These are phyloP conservation scores for Botrytis paeoniae DNA, from an alignment of 2,329 filamentous ascomycete species.

Conservation along the genomic window DNA sequence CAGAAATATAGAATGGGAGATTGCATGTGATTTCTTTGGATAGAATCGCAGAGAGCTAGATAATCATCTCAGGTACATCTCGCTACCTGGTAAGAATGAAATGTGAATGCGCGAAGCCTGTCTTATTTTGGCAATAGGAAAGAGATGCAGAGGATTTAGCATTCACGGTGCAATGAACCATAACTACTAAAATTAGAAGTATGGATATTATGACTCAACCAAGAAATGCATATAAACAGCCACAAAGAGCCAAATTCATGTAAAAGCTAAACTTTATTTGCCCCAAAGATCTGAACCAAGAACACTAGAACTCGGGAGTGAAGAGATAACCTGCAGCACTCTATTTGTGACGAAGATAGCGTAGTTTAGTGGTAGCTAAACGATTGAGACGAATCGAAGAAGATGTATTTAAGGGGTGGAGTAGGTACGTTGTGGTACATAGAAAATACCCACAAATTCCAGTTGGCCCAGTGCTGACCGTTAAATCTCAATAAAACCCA, in stretches of 20 bases:
- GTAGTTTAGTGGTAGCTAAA: not conserved
- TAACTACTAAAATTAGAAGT: not conserved
- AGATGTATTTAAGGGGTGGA: not conserved
- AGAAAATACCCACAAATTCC: not conserved
- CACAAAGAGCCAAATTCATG: not conserved
- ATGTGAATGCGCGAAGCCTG: not conserved
- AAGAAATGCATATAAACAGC: not conserved
- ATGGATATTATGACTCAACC: not conserved
- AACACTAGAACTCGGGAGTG: not conserved
- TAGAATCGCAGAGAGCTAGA: not conserved
- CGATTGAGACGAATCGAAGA: not conserved
- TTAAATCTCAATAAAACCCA: fast-evolving
- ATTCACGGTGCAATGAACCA: not conserved
- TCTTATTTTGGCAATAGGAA: not conserved
- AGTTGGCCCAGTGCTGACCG: not conserved
- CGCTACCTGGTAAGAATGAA: not conserved
- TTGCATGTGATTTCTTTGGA: not conserved
- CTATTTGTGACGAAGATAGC: not conserved
- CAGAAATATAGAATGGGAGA: not conserved
- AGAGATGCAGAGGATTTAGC: not conserved
- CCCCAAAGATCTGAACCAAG: not conserved
- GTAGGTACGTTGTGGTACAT: not conserved
- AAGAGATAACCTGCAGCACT: fast-evolving
- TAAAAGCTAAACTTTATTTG: not conserved
- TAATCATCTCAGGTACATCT: not conserved